Evolutionary conservation across 2,329 filamentous ascomycete species (phyloP).

Genomic region (Phialophora macrospora): DNA sequence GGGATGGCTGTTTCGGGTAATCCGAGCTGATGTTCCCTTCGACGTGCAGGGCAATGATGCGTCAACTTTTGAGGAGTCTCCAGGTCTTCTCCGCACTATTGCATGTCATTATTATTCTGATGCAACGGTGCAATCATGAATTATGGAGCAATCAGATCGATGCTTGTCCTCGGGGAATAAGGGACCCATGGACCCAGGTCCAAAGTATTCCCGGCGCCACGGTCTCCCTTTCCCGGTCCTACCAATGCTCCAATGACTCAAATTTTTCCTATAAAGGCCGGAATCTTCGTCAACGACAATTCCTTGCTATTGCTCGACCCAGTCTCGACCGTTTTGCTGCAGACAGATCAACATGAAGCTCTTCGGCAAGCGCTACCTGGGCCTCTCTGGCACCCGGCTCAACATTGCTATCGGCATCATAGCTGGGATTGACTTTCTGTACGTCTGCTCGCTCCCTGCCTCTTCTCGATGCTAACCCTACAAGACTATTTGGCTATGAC

Average conservation of each 20-base stretch:
- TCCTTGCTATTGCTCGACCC: neutral
- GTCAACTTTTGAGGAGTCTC: neutral
- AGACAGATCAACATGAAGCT: constrained; percentile 21
- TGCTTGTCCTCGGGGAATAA: neutral
- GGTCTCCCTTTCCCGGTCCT: neutral
- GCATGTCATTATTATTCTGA: constrained; percentile 2
- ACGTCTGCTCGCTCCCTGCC: constrained; percentile 2
- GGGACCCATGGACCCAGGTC: neutral
- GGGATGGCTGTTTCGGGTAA: neutral
- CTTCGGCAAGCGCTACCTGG: constrained; percentile 57
- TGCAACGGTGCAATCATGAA: constrained; percentile 3
- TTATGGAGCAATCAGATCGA: neutral
- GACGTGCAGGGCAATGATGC: neutral
- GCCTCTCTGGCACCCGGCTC: constrained; percentile 67
- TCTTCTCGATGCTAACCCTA: constrained; percentile 1
- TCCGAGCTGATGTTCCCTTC: neutral
- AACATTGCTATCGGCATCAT: constrained; percentile 73
- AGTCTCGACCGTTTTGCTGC: neutral
- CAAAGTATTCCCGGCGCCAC: neutral
- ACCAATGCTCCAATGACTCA: neutral
- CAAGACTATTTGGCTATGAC: constrained; percentile 33
- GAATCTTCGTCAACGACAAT: neutral
- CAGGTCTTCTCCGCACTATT: constrained; percentile 12
- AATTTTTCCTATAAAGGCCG: neutral
- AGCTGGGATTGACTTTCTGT: constrained; percentile 56